A percentile compares a stretch with the other conserved stretches of the same genome.
Conservation (phyloP, 2,329 filamentous ascomycete genomes). For the Cytospora leucostoma region DNA sequence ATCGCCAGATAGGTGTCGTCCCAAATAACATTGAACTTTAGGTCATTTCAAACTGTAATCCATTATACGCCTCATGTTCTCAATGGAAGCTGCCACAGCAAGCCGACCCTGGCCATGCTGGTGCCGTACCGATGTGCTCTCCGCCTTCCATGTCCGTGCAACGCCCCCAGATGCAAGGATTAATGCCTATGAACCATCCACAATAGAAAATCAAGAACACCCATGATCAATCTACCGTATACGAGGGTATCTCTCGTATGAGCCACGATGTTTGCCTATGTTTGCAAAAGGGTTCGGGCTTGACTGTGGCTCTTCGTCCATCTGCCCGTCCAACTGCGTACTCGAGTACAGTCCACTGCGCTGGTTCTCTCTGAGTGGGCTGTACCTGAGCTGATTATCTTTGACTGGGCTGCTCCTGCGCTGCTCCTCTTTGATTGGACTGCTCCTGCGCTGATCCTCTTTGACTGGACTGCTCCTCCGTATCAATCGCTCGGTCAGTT, state of each 20-base stretch:
- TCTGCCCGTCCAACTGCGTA: slow-evolving; percentile 15
- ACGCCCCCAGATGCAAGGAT: slow-evolving; percentile 24
- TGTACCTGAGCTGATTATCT: too few species aligned
- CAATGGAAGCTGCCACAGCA: not conserved
- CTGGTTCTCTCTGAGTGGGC: too few species aligned
- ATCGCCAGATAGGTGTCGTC: slow-evolving; percentile 2
- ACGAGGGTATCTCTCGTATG: slow-evolving; percentile 47
- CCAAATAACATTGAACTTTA: not conserved
- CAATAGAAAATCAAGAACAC: not conserved
- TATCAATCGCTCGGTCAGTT: slow-evolving; percentile 38
- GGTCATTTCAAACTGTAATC: not conserved
- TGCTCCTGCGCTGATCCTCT: slow-evolving; percentile 42
- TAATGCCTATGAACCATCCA: not conserved
- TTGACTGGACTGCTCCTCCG: slow-evolving; percentile 47
- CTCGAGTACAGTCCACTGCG: slow-evolving; percentile 27
- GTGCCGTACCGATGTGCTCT: slow-evolving; percentile 16
- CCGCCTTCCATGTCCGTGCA: slow-evolving; percentile 18
- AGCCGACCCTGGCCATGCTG: slow-evolving; percentile 10
- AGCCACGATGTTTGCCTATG: slow-evolving; percentile 39
- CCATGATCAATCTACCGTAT: slow-evolving; percentile 24
- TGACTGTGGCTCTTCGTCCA: slow-evolving; percentile 17
- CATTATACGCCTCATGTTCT: not conserved
- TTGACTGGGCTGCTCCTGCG: too few species aligned
- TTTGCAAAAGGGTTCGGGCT: slow-evolving; percentile 41
- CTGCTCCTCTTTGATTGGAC: slow-evolving; percentile 44